Evolutionary conservation across 2,329 filamentous ascomycete species (phyloP), one percentile per base, ranked within the genome.

Genomic region (Thermothelomyces thermophilus): DNA sequence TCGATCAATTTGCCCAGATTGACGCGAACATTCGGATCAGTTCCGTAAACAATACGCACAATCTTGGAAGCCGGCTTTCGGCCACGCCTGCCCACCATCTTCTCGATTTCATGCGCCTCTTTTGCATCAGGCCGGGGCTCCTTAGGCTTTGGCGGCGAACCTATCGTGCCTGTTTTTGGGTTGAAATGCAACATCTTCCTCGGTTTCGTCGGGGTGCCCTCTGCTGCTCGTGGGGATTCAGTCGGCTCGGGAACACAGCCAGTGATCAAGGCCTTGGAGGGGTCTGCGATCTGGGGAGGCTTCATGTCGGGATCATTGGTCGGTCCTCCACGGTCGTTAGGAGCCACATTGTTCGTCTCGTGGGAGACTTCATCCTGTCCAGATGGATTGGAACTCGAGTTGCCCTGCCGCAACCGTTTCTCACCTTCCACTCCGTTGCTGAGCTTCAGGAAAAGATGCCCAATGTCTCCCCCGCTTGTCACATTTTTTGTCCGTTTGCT

Each of bases 1-100:
- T 82, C 68, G 49, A 95, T 85, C 56, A 73, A 75, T 8, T 73
- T 63, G 0, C 83, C 85, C 24, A 87, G 64, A 0, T 67, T 66
- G 28, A 64, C 60, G 34, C 74, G 73, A 34, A 67, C 69, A 24
- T 62, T 63, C 6, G 69, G 62, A 49, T 79, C 74, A 4, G 59
- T 62, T 2, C 77, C 79, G 60, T 91, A 91, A 53, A 68, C 73
- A 28, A 89, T 72, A 11, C 69, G 67, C 2, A 82, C 74, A 5
- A 86, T 52, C 19, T 65, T 65, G 4, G 67, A 63, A 34, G 70
- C 69, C 13, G 64, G 54, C 58, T 64, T 61, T 58, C 66, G 73
- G 34, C 63, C 62, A 28, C 46, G 67, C 63, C 55, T 66, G 69
- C 34, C 54, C 19, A 28, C 20, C 35, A 24, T 35, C 41, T 56